A percentile compares a stretch with the other conserved stretches of the same genome.
These are phyloP conservation scores for Dactylellina leptospora DNA, from an alignment of 2,329 filamentous ascomycete genomes.

Conservation along the genomic window DNA sequence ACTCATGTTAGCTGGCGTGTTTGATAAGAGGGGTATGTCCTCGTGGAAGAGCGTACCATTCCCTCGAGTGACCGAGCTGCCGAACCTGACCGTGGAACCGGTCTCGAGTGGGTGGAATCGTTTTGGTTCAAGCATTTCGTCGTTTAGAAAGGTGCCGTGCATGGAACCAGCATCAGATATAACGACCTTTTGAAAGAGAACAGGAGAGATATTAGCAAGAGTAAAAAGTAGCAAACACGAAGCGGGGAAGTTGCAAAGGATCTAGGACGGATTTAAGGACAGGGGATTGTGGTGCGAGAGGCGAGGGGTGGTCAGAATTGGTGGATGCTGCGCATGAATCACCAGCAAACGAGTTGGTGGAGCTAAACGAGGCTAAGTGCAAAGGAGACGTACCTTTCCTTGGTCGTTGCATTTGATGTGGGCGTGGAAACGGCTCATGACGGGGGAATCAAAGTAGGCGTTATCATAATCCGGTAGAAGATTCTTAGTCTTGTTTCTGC, in stretches of 20 bases:
- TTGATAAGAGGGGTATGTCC: too few species aligned
- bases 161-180: conserved; percentile 69
- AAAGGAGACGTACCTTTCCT: conserved; percentile 32
- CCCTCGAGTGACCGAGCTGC: conserved; percentile 64
- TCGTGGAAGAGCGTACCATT: conserved; percentile 59
- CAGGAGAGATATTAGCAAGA: conserved; percentile 53
- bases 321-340: conserved; percentile 6
- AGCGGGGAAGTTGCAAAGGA: not conserved
- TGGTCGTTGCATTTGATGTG: conserved; percentile 59
- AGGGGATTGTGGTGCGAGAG: not conserved
- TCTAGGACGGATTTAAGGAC: not conserved
- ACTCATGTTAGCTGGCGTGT: conserved; percentile 15
- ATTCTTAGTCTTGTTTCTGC: conserved; percentile 61
- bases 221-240: conserved; percentile 55
- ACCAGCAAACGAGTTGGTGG: not conserved
- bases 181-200: conserved; percentile 59
- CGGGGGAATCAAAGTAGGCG: conserved; percentile 74
- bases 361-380: conserved; percentile 37
- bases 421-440: conserved; percentile 76
- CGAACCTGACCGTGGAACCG: conserved; percentile 63
- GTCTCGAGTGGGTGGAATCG: conserved; percentile 58
- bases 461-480: conserved; percentile 64
- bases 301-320: not conserved
- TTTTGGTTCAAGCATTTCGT: conserved; percentile 60
- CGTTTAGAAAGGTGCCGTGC: conserved; percentile 70